phyloP scores from a whole-genome alignment of 169 alveolate genomes.

The Cryptosporidium muris region DNA sequence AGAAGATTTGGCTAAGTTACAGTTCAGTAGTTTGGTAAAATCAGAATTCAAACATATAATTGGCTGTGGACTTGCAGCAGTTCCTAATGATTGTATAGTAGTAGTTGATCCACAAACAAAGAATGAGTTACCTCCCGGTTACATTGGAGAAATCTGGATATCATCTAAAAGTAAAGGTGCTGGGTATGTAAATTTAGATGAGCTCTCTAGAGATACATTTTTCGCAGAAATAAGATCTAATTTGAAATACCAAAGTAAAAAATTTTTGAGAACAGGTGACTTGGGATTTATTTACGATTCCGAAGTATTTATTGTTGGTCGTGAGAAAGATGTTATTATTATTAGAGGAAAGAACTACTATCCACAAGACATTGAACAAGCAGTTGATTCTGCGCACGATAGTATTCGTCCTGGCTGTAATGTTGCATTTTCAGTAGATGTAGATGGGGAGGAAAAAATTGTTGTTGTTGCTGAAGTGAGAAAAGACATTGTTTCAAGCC shows the following conservation, averaged over 20 bases:
- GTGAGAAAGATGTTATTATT: slow-evolving; percentile 74
- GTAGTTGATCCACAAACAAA: slow-evolving; percentile 68
- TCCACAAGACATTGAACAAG: slow-evolving; percentile 77
- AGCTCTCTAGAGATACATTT: slow-evolving; percentile 70
- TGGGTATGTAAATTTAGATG: slow-evolving; percentile 71
- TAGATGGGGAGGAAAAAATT: slow-evolving; percentile 59
- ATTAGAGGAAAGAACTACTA: slow-evolving; percentile 75
- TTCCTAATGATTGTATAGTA: slow-evolving; percentile 33
- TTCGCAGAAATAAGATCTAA: slow-evolving; percentile 14
- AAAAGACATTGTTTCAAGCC: slow-evolving; percentile 10
- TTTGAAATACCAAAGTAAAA: too few species aligned
- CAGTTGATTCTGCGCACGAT: slow-evolving; percentile 39
- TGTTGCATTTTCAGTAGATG: slow-evolving; percentile 74
- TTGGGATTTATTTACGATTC: slow-evolving; percentile 69
- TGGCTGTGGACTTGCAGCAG: slow-evolving; percentile 21
- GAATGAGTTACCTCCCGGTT: slow-evolving; percentile 69
- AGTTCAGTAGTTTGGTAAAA: slow-evolving; percentile 1
- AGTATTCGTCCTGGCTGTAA: slow-evolving; percentile 73
- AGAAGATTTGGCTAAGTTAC: neutral
- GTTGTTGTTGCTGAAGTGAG: slow-evolving; percentile 75
- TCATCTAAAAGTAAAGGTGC: slow-evolving; percentile 72
- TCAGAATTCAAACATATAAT: slow-evolving; percentile 8
- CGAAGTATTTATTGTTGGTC: slow-evolving; percentile 74
- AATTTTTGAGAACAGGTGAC: slow-evolving; percentile 76
- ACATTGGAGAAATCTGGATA: slow-evolving; percentile 76